These are phyloP conservation scores for Cadophora gregata DNA, from an alignment of 2,329 filamentous ascomycete species.

Conservation along the genomic window DNA sequence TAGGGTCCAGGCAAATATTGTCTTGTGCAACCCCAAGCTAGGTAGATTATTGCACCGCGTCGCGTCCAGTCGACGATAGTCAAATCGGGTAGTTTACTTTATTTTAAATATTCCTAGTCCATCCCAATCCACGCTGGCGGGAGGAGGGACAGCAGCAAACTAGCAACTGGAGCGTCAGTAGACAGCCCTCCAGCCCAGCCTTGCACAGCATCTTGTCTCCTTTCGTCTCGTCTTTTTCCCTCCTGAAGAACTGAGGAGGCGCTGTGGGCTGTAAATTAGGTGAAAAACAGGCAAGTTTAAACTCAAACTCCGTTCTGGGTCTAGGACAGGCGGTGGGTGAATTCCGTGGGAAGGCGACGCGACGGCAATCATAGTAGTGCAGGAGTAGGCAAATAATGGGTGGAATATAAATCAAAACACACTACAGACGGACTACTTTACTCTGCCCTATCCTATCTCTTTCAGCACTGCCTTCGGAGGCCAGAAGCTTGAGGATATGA, in stretches of 20 bases:
- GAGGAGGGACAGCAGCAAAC: constrained; percentile 7
- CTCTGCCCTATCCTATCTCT: neutral
- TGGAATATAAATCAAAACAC: neutral
- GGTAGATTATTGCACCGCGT: constrained; percentile 8
- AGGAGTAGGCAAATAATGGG: neutral
- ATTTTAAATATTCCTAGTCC: constrained; percentile 13
- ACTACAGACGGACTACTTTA: neutral
- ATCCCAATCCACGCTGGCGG: constrained; percentile 14
- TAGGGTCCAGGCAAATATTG: constrained; percentile 11
- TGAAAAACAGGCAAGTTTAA: neutral
- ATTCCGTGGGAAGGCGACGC: neutral
- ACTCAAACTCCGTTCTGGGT: neutral
- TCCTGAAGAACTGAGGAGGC: neutral
- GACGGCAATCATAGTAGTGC: neutral
- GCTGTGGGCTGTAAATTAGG: neutral
- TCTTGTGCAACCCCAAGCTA: constrained; percentile 17
- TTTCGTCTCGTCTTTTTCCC: neutral
- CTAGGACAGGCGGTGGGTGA: constrained; percentile 12
- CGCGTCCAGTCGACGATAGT: neutral
- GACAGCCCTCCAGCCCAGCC: neutral
- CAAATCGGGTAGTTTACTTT: constrained; percentile 15
- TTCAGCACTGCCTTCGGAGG: constrained; percentile 15
- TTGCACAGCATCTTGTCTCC: neutral
- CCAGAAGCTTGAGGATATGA: constrained; percentile 20
- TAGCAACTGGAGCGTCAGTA: neutral